Percentiles rank a stretch among this genome's conserved stretches.
Evolutionary conservation across 2,329 filamentous ascomycete species (phyloP).

Genomic region (Cladophialophora yegresii): DNA sequence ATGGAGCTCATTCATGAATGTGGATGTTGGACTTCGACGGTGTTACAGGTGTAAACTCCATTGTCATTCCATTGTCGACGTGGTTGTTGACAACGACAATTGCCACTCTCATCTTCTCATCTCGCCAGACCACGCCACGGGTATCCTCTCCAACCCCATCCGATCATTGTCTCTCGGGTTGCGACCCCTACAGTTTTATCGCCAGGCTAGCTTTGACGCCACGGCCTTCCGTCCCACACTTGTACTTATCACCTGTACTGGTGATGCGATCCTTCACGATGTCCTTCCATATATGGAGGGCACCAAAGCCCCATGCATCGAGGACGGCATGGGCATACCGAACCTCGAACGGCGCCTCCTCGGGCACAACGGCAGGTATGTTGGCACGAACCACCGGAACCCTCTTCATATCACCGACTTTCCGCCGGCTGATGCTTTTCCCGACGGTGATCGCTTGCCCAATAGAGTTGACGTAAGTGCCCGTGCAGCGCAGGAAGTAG

Average conservation of each 20-base stretch:
- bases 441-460: background rate
- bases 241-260: background rate
- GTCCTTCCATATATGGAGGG: background rate
- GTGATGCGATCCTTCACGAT: background rate
- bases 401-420: background rate
- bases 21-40: background rate
- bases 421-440: background rate
- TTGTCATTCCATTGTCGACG: background rate
- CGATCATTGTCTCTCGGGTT: background rate
- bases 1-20: background rate
- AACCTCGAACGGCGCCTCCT: background rate
- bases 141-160: background rate
- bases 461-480: background rate
- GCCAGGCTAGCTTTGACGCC: background rate
- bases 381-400: background rate
- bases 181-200: background rate
- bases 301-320: background rate
- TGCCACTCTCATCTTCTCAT: background rate
- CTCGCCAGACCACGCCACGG: background rate
- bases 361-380: background rate
- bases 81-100: background rate
- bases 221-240: background rate
- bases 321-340: background rate
- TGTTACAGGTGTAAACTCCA: background rate
- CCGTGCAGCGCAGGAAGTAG: slow-evolving; percentile 1